These are phyloP conservation scores for Colletotrichum nymphaeae DNA, from an alignment of 2,329 filamentous ascomycete species.

Conservation along the genomic window DNA sequence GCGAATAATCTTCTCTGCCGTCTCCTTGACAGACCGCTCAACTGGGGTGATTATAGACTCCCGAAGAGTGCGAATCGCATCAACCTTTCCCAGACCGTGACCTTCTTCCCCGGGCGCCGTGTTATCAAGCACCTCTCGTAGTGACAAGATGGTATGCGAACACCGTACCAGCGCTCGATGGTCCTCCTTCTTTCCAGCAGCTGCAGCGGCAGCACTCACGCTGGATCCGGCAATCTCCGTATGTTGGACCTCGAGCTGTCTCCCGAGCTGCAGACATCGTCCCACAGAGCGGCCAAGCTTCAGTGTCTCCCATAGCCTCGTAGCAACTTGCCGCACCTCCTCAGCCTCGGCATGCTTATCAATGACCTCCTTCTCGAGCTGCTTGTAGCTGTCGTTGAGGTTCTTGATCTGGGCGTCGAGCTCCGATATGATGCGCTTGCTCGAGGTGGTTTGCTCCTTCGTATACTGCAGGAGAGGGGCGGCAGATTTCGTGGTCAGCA, in stretches of 20 bases:
- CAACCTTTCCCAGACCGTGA: constrained; percentile 78
- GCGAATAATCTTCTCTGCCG: constrained; percentile 81
- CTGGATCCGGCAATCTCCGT: constrained; percentile 68
- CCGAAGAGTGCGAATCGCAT: constrained; percentile 77
- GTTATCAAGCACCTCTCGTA: constrained; percentile 78
- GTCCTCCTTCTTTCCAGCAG: constrained; percentile 70
- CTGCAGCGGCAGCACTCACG: constrained; percentile 44
- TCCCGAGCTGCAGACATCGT: constrained; percentile 82
- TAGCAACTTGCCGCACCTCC: constrained; percentile 80
- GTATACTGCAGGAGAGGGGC: constrained; percentile 85
- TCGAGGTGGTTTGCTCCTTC: constrained; percentile 77
- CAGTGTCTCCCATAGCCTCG: constrained; percentile 84
- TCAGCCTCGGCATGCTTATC: constrained; percentile 88
- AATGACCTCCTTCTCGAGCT: constrained; percentile 87
- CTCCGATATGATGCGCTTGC: constrained; percentile 76
- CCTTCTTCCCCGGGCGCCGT: constrained; percentile 80
- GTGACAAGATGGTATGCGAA: constrained; percentile 79
- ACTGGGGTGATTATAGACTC: constrained; percentile 76
- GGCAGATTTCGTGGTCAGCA: constrained; percentile 85
- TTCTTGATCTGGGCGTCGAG: constrained; percentile 84
- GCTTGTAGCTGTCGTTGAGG: constrained; percentile 85
- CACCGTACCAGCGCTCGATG: constrained; percentile 85
- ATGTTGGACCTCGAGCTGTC: constrained; percentile 89
- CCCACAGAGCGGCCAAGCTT: constrained; percentile 80
- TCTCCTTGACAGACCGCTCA: constrained; percentile 78